Percentiles rank a stretch among this genome's conserved stretches.
These are phyloP conservation scores for Starmera stellimalicola DNA, from an alignment of 1,139 yeast species.

Conservation along the genomic window DNA sequence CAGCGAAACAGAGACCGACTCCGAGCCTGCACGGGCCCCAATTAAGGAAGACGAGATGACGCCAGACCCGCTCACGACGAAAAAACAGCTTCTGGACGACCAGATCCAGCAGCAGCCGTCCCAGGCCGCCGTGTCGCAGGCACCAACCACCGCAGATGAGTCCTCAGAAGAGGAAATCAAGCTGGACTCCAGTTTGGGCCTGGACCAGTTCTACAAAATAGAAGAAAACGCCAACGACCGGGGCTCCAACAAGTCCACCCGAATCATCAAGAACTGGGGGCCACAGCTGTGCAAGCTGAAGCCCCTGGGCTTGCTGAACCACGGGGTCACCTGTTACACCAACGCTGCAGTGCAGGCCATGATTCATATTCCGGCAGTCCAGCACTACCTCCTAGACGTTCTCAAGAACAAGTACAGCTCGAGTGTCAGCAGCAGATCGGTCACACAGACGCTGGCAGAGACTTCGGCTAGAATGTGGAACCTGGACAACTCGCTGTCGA, in stretches of 20 bases:
- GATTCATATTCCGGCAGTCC: conserved; percentile 84
- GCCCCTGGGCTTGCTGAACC: conserved; percentile 78
- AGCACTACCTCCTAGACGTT: conserved; percentile 69
- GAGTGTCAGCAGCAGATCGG: conserved; percentile 46
- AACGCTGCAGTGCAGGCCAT: conserved; percentile 90
- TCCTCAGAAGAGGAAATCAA: conserved; percentile 9
- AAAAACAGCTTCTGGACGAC: conserved; percentile 26
- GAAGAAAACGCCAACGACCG: conserved; percentile 44
- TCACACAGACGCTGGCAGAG: conserved; percentile 64
- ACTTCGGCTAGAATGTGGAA: conserved; percentile 61
- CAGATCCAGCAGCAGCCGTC: conserved; percentile 11
- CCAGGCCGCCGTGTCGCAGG: conserved; percentile 1
- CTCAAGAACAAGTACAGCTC: conserved; percentile 38
- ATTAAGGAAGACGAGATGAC: conserved; percentile 7
- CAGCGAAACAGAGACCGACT: conserved; percentile 6
- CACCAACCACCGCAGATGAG: conserved; percentile 18
- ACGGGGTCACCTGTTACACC: conserved; percentile 95
- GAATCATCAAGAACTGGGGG: conserved; percentile 58
- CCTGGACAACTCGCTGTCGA: conserved; percentile 20
- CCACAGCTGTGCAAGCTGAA: conserved; percentile 29
- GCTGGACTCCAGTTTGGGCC: conserved; percentile 8
- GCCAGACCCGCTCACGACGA: conserved; percentile 18
- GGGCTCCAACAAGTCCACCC: conserved; percentile 48
- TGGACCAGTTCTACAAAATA: conserved; percentile 36
- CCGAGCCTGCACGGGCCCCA: conserved; percentile 3